A percentile compares a stretch with the other conserved stretches of the same genome.
phyloP scores from a whole-genome alignment of 2,329 filamentous ascomycete genomes.

The Pseudogymnoascus sp. region DNA sequence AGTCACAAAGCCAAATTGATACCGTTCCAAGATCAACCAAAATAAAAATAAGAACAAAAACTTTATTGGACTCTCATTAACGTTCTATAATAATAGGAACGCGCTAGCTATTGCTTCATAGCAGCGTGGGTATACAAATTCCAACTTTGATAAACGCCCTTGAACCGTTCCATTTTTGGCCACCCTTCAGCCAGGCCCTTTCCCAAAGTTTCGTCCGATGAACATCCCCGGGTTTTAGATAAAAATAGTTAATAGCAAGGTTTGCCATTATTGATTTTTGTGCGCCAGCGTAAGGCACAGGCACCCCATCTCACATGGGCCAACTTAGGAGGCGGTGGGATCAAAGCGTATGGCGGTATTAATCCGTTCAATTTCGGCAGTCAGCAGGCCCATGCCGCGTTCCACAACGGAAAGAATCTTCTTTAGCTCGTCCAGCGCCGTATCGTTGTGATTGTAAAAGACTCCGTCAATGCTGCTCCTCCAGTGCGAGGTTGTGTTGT shows the following conservation, averaged over 20 bases:
- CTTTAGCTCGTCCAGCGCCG: constrained; percentile 25
- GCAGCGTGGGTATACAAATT: neutral
- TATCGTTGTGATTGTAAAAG: constrained; percentile 28
- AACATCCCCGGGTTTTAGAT: neutral
- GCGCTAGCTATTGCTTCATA: neutral
- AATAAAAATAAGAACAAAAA: neutral
- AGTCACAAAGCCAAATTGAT: neutral
- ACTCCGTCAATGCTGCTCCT: constrained; percentile 27
- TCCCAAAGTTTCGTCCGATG: neutral
- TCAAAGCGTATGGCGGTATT: constrained; percentile 8
- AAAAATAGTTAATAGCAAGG: neutral
- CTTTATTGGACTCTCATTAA: neutral
- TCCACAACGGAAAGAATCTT: constrained; percentile 28
- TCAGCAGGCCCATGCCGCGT: constrained; percentile 24
- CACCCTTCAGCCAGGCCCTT: neutral
- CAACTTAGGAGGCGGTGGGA: neutral
- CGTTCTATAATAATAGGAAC: neutral
- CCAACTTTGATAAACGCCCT: neutral
- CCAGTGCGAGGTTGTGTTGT: constrained; percentile 27
- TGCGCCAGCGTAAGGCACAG: neutral
- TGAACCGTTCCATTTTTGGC: neutral
- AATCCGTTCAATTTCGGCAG: constrained; percentile 17
- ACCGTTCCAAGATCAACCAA: neutral
- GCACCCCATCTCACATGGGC: neutral
- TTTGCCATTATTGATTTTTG: neutral